These are phyloP conservation scores for Fusarium pseudocircinatum DNA, from an alignment of 2,329 filamentous ascomycete genomes.

Conservation along the genomic window DNA sequence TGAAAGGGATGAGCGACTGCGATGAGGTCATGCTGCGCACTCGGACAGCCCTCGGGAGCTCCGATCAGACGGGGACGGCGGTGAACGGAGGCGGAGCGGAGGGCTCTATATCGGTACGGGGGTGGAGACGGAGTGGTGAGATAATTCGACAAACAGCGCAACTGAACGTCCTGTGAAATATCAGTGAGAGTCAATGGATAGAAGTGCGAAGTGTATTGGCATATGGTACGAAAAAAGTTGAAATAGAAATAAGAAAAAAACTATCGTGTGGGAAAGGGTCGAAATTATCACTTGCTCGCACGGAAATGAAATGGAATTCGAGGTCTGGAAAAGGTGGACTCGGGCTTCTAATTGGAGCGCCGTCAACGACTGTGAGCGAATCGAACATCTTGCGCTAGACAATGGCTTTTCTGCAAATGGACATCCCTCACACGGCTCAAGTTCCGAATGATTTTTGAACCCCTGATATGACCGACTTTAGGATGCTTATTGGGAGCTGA, in stretches of 20 bases:
- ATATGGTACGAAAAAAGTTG: not conserved
- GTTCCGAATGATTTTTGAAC: conserved; percentile 21
- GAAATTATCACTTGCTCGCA: conserved; percentile 14
- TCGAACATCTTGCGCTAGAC: conserved; percentile 40
- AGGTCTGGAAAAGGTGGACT: conserved; percentile 37
- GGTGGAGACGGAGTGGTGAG: conserved; percentile 25
- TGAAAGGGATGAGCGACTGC: not conserved
- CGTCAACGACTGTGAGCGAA: conserved; percentile 36
- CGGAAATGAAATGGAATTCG: conserved; percentile 39
- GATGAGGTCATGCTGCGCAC: conserved; percentile 12
- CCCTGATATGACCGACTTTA: conserved; percentile 4
- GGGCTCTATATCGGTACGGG: conserved; percentile 37
- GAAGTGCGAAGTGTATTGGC: not conserved
- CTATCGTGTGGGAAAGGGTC: not conserved
- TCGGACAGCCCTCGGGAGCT: conserved; percentile 21
- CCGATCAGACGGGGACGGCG: conserved; percentile 36
- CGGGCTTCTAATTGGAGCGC: conserved; percentile 39
- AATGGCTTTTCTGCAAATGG: conserved; percentile 37
- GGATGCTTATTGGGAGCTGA: conserved; percentile 15
- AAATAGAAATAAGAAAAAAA: not conserved
- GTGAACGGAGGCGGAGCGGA: conserved; percentile 42
- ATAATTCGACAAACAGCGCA: conserved; percentile 15
- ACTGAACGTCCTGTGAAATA: not conserved
- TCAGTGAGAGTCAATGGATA: not conserved
- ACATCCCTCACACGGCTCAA: conserved; percentile 17